These are phyloP conservation scores for Debaryomyces sp. DNA, from an alignment of 1,139 yeast species.

Conservation along the genomic window DNA sequence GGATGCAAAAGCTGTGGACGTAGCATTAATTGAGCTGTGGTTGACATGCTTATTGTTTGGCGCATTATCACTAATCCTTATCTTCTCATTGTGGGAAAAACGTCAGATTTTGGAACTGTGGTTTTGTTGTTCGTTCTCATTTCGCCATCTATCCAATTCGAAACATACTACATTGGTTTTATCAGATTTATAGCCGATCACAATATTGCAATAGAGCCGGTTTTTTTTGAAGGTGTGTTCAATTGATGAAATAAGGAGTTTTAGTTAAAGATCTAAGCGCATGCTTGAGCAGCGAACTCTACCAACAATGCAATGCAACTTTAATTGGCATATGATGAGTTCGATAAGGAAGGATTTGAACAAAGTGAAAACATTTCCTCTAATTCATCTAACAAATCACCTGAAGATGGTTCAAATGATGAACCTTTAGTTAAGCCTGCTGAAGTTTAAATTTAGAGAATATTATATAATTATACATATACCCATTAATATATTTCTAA, in stretches of 20 bases:
- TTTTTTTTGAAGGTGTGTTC: too few relatives aligned
- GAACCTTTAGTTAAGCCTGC: slow-evolving; percentile 5
- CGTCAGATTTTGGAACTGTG: background rate
- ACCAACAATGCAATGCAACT: too few relatives aligned
- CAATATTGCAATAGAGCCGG: too few relatives aligned
- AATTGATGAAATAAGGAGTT: too few relatives aligned
- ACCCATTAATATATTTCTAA: slow-evolving; percentile 3
- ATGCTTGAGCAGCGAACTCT: too few relatives aligned
- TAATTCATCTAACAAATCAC: slow-evolving; percentile 12
- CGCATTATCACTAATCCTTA: too few relatives aligned
- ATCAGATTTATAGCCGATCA: too few relatives aligned
- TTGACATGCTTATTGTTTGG: background rate
- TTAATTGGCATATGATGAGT: slow-evolving; percentile 15
- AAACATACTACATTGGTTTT: too few relatives aligned
- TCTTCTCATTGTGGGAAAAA: too few relatives aligned
- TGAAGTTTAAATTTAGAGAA: slow-evolving; percentile 5
- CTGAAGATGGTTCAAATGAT: slow-evolving; percentile 8
- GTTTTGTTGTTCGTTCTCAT: background rate
- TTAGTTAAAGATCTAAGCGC: too few relatives aligned
- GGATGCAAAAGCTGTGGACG: background rate
- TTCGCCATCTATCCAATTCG: background rate
- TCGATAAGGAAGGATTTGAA: slow-evolving; percentile 32
- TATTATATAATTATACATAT: background rate
- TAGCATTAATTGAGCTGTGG: background rate
- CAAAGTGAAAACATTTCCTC: slow-evolving; percentile 29